phyloP scores from a whole-genome alignment of 768 basidiomycete species.

The Suillus hirtellus region DNA sequence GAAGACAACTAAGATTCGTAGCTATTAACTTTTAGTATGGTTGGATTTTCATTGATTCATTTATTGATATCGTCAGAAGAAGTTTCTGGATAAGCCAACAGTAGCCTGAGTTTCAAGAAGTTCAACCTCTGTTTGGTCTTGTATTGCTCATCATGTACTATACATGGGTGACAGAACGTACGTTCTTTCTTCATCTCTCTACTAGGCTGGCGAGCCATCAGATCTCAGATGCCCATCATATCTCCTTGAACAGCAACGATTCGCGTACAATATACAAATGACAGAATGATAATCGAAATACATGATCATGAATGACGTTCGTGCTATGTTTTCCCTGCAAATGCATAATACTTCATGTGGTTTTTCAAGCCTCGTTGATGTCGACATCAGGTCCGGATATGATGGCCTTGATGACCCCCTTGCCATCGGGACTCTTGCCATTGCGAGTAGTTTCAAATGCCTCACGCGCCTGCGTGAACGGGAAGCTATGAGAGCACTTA shows the following conservation, averaged over 20 bases:
- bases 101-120: too few relatives aligned
- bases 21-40: too few relatives aligned
- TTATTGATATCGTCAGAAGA: too few relatives aligned
- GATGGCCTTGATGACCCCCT: slow-evolving; percentile 85
- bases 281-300: not conserved
- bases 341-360: not conserved
- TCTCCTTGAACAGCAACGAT: not conserved
- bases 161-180: too few relatives aligned
- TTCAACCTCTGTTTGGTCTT: too few relatives aligned
- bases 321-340: not conserved
- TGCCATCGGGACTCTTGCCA: slow-evolving; percentile 86
- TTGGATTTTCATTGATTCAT: too few relatives aligned
- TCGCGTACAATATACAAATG: not conserved
- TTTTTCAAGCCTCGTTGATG: slow-evolving; percentile 38
- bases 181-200: too few relatives aligned
- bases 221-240: too few relatives aligned
- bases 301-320: not conserved
- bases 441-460: slow-evolving; percentile 82
- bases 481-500: slow-evolving; percentile 47
- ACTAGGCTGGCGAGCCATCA: too few relatives aligned
- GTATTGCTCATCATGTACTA: too few relatives aligned
- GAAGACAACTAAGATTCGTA: too few relatives aligned
- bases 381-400: slow-evolving; percentile 78
- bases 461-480: slow-evolving; percentile 71
- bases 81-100: too few relatives aligned